A percentile compares a stretch with the other conserved stretches of the same genome.
Evolutionary conservation across 352 stramenopile genomes (phyloP).

Genomic region (Elongisporangium prolatum): DNA sequence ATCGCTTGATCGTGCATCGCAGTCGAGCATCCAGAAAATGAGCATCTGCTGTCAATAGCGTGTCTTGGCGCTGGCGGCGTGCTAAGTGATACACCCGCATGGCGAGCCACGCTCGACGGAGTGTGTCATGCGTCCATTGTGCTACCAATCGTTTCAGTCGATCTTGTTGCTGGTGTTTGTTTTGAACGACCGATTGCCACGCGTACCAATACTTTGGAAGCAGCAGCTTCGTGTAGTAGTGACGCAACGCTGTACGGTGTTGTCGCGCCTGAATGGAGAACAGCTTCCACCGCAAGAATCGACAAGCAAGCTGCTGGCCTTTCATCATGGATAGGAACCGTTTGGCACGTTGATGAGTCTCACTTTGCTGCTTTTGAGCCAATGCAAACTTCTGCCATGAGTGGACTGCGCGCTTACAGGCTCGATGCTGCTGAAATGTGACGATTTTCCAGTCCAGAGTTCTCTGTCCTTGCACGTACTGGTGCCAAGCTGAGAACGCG

Average conservation of each 20-base stretch:
- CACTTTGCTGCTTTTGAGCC: slow-evolving; percentile 4
- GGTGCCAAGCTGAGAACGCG: slow-evolving; percentile 19
- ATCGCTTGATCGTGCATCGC: slow-evolving; percentile 7
- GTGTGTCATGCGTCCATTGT: slow-evolving; percentile 18
- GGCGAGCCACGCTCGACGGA: slow-evolving; percentile 21
- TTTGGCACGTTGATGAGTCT: slow-evolving; percentile 2
- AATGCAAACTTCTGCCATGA: not conserved
- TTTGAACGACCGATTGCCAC: slow-evolving; percentile 14
- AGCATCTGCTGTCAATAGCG: slow-evolving; percentile 7
- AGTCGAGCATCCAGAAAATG: slow-evolving; percentile 9
- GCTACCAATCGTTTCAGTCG: slow-evolving; percentile 5
- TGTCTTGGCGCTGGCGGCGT: not conserved
- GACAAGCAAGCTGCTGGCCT: slow-evolving; percentile 5
- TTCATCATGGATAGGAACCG: slow-evolving; percentile 16
- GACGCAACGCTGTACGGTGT: slow-evolving; percentile 11
- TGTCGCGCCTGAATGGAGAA: slow-evolving; percentile 13
- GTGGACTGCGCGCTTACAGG: not conserved
- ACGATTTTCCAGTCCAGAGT: not conserved
- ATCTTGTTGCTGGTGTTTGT: not conserved
- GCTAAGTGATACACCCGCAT: slow-evolving; percentile 7
- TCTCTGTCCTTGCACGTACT: not conserved
- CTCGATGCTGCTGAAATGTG: not conserved
- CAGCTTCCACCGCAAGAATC: slow-evolving; percentile 24
- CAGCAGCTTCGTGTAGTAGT: slow-evolving; percentile 22
- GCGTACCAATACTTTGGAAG: slow-evolving; percentile 21